These are phyloP conservation scores for Irpex sp. DNA, from an alignment of 1,284 basidiomycete species.

Conservation along the genomic window DNA sequence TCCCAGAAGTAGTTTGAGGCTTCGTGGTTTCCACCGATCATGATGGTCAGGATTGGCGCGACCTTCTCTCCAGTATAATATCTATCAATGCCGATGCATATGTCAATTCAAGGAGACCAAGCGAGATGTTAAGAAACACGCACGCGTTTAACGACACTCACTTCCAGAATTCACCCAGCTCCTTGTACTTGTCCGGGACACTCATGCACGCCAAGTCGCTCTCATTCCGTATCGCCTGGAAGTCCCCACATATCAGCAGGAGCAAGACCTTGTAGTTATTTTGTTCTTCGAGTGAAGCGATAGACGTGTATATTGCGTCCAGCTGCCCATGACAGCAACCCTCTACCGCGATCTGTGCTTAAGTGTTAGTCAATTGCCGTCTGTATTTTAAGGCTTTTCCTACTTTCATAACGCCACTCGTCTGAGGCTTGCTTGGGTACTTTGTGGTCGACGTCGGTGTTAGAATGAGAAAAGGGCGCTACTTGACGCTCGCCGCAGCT, in stretches of 20 bases:
- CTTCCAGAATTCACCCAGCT: conserved; percentile 83
- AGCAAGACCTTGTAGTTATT: conserved; percentile 75
- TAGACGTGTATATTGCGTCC: conserved; percentile 81
- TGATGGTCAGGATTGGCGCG: conserved; percentile 88
- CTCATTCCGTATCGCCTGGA: conserved; percentile 88
- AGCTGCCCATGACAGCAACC: conserved; percentile 95
- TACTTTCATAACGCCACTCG: not conserved
- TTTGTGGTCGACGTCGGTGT: too few species aligned
- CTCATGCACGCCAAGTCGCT: conserved; percentile 89
- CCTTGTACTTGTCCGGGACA: conserved; percentile 86
- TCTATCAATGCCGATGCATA: conserved; percentile 31
- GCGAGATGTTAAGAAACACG: not conserved
- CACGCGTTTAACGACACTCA: conserved; percentile 32
- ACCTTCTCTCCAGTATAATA: conserved; percentile 84
- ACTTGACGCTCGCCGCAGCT: too few species aligned
- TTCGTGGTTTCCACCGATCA: conserved; percentile 98
- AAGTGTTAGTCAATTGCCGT: not conserved
- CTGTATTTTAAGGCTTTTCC: too few species aligned
- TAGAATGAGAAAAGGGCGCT: too few species aligned
- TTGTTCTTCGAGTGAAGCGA: conserved; percentile 58
- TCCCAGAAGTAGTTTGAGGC: conserved; percentile 98
- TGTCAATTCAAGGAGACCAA: not conserved
- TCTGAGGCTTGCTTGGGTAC: too few species aligned
- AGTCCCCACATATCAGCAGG: conserved; percentile 92
- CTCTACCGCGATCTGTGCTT: conserved; percentile 82